Evolutionary conservation across 2,329 filamentous ascomycete species (phyloP).

Genomic region (Ophiocordyceps australis): DNA sequence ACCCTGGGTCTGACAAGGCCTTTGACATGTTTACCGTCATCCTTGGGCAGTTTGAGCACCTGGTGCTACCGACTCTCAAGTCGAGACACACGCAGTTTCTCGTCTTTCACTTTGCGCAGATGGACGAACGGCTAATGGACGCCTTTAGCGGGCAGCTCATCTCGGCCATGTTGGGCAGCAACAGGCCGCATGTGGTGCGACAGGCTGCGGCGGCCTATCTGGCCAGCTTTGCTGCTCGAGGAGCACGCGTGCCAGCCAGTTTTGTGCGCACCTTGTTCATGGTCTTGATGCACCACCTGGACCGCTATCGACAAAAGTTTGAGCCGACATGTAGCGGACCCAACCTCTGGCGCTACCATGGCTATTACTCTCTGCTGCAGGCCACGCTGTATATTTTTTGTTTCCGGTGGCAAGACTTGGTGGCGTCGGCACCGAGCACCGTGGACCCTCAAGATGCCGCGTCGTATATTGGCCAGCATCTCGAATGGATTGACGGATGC

Average conservation of each 20-base stretch:
- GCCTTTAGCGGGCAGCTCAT: slow-evolving; percentile 63
- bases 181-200: slow-evolving; percentile 53
- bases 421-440: slow-evolving; percentile 38
- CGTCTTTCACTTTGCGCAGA: slow-evolving; percentile 87
- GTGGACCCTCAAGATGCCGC: slow-evolving; percentile 44
- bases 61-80: slow-evolving; percentile 79
- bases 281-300: slow-evolving; percentile 60
- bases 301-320: slow-evolving; percentile 53
- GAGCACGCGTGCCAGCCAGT: slow-evolving; percentile 58
- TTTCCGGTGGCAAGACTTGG: slow-evolving; percentile 90
- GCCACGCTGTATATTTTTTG: slow-evolving; percentile 90
- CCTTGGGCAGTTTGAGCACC: slow-evolving; percentile 68
- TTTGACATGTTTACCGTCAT: slow-evolving; percentile 62
- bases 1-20: slow-evolving; percentile 49
- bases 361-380: slow-evolving; percentile 80
- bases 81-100: slow-evolving; percentile 91
- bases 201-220: slow-evolving; percentile 84
- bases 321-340: slow-evolving; percentile 65
- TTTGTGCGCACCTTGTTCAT: slow-evolving; percentile 71
- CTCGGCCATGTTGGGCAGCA: slow-evolving; percentile 30
- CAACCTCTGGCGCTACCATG: slow-evolving; percentile 64
- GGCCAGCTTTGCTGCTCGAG: slow-evolving; percentile 83
- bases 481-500: slow-evolving; percentile 59
- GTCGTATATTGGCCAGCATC: slow-evolving; percentile 48
- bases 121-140: slow-evolving; percentile 59